Percentiles rank a stretch among this genome's conserved stretches.
Evolutionary conservation across 371 early-diverging fungal genomes (phyloP).

Genomic region (Syncephalis fuscata): DNA sequence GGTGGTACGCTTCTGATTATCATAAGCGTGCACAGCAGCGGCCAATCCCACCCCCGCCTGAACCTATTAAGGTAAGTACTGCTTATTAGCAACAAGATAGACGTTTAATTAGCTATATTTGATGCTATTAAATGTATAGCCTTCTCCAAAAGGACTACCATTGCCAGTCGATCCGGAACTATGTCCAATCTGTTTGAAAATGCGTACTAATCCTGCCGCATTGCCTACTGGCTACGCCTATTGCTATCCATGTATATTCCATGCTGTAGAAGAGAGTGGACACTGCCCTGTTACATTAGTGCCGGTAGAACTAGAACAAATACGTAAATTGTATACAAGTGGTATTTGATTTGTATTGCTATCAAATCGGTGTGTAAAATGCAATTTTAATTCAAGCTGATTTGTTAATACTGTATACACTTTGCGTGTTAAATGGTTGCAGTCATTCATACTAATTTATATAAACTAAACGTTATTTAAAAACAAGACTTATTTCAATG

Average conservation of each 20-base stretch:
- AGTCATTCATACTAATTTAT: no score
- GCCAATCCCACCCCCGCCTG: constrained; percentile 48
- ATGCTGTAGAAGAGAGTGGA: constrained; percentile 38
- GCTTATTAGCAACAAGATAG: not conserved
- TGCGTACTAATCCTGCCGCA: constrained; percentile 70
- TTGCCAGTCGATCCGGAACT: constrained; percentile 48
- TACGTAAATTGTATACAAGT: constrained; percentile 42
- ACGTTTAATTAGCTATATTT: not conserved
- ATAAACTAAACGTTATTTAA: no score
- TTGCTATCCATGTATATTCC: constrained; percentile 65
- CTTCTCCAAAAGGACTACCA: constrained; percentile 56
- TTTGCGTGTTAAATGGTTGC: no score
- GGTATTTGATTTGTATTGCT: constrained; percentile 3
- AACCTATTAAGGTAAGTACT: constrained; percentile 25
- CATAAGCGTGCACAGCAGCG: constrained; percentile 14
- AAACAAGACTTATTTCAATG: no score
- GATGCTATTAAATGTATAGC: constrained; percentile 15
- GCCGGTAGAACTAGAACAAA: constrained; percentile 20
- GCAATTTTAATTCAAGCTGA: no score
- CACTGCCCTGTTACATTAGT: constrained; percentile 59
- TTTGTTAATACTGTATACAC: no score
- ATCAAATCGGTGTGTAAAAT: no score
- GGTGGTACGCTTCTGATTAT: constrained; percentile 83
- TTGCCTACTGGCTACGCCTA: constrained; percentile 67
- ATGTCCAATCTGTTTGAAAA: constrained; percentile 60